phyloP scores from a whole-genome alignment of 1,284 basidiomycete genomes.

The Cerioporus squamosus region DNA sequence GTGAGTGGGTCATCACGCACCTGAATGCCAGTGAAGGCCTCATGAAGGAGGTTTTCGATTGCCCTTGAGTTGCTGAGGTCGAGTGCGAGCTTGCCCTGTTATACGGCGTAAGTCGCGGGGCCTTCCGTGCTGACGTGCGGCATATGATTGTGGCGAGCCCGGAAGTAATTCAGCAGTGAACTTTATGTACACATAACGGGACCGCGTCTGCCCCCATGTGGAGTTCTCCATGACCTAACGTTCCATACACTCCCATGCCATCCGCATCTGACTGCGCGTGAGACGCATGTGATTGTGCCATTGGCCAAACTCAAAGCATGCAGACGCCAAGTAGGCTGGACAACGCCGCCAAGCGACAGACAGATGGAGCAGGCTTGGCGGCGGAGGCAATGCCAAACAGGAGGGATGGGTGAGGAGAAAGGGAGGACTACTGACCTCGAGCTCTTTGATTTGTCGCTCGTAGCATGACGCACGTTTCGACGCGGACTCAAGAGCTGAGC shows the following conservation, averaged over 20 bases:
- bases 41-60: slow-evolving; percentile 68
- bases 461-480: slow-evolving; percentile 57
- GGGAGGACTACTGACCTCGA: slow-evolving; percentile 54
- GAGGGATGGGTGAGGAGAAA: neutral
- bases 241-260: neutral
- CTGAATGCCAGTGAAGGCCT: slow-evolving; percentile 59
- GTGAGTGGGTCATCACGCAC: slow-evolving; percentile 38
- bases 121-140: neutral
- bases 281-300: slow-evolving; percentile 18
- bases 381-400: neutral
- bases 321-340: slow-evolving; percentile 4
- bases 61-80: slow-evolving; percentile 73
- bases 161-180: slow-evolving; percentile 3
- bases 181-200: neutral
- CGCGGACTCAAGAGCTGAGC: slow-evolving; percentile 46
- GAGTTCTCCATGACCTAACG: neutral
- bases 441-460: slow-evolving; percentile 68
- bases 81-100: slow-evolving; percentile 63
- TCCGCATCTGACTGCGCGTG: neutral
- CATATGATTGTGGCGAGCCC: slow-evolving; percentile 17
- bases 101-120: slow-evolving; percentile 12
- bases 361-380: neutral
- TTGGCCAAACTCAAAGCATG: neutral
- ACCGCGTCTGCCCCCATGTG: too few species aligned
- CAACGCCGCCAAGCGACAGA: slow-evolving; percentile 10